Conservation (phyloP, 495 filamentous ascomycete genomes). For the Geopyxis carbonaria region DNA sequence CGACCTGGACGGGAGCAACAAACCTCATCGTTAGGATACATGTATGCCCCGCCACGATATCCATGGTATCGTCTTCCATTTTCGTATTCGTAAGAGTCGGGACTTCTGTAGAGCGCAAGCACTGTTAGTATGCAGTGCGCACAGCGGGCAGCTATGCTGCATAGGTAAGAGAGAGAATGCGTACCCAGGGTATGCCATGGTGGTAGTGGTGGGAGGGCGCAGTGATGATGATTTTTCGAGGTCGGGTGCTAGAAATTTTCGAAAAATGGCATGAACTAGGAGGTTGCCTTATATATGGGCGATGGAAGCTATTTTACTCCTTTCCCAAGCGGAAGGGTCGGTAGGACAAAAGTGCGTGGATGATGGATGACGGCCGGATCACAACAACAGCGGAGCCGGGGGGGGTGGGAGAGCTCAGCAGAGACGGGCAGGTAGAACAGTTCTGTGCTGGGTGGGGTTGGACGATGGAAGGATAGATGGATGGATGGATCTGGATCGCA, state of each 20-base stretch:
- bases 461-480: too few species aligned
- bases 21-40: slow-evolving; percentile 48
- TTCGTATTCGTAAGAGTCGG: slow-evolving; percentile 31
- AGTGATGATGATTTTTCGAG: too few species aligned
- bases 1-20: slow-evolving; percentile 3
- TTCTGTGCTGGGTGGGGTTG: too few species aligned
- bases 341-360: not conserved
- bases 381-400: not conserved
- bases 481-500: too few species aligned
- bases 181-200: slow-evolving; percentile 2
- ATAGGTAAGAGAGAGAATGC: not conserved
- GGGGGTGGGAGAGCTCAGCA: not conserved
- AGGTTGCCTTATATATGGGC: not conserved
- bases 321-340: not conserved
- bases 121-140: not conserved
- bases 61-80: slow-evolving; percentile 41
- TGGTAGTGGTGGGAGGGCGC: not conserved
- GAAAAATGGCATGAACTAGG: not conserved
- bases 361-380: not conserved
- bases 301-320: not conserved
- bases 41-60: slow-evolving; percentile 39
- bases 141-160: not conserved
- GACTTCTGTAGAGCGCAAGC: not conserved
- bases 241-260: not conserved
- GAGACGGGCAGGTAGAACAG: too few species aligned